phyloP scores from a whole-genome alignment of 2,329 filamentous ascomycete genomes.

The Pseudopyricularia javanii region DNA sequence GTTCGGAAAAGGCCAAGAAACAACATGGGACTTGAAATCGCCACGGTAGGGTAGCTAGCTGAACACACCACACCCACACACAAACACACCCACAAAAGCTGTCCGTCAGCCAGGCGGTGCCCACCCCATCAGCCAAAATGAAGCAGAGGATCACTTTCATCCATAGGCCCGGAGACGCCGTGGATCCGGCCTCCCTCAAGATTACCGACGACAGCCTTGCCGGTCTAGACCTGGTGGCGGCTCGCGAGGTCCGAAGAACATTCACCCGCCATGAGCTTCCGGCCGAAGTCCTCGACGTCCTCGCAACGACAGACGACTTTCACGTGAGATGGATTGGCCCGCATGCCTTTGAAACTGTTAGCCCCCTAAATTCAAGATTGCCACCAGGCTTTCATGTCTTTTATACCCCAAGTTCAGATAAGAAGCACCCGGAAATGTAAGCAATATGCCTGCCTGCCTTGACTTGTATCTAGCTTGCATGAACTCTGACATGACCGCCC shows the following conservation, averaged over 20 bases:
- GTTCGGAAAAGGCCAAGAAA: too few relatives aligned
- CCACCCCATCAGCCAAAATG: constrained; percentile 32
- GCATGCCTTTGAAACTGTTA: constrained; percentile 40
- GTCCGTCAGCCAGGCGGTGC: too few relatives aligned
- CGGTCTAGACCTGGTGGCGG: constrained; percentile 46
- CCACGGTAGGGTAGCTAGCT: too few relatives aligned
- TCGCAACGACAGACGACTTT: constrained; percentile 57
- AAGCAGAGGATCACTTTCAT: constrained; percentile 72
- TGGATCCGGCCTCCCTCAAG: constrained; percentile 52
- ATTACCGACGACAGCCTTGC: constrained; percentile 43
- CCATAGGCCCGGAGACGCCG: constrained; percentile 47
- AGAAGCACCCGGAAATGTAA: constrained; percentile 2
- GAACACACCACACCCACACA: too few relatives aligned
- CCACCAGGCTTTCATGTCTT: constrained; percentile 75
- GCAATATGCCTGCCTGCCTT: neutral
- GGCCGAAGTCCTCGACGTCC: constrained; percentile 45
- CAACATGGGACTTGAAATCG: too few relatives aligned
- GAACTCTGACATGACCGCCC: neutral
- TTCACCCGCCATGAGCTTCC: constrained; percentile 64
- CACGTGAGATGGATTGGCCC: constrained; percentile 70
- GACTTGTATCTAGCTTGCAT: neutral
- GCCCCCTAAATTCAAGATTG: constrained; percentile 63
- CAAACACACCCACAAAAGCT: too few relatives aligned
- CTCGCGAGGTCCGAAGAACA: constrained; percentile 70
- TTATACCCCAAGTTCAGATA: constrained; percentile 43